Conservation (phyloP, 768 basidiomycete genomes). For the Stropharia rugosoannulata region DNA sequence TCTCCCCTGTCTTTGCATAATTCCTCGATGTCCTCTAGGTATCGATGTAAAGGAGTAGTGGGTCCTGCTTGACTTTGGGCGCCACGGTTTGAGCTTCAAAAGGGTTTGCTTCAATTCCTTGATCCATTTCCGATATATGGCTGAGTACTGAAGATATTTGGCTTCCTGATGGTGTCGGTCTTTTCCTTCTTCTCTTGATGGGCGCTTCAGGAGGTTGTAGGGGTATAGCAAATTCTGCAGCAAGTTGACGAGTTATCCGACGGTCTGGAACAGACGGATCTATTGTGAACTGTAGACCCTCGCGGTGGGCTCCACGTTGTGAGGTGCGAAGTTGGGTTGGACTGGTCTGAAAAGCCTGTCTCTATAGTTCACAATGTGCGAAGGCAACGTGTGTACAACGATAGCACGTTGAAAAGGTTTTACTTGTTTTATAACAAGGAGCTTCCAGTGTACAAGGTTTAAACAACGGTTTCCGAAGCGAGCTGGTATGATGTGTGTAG, state of each 20-base stretch:
- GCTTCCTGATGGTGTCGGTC: too few relatives aligned
- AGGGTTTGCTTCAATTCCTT: too few relatives aligned
- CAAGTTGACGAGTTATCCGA: not conserved
- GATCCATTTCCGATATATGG: too few relatives aligned
- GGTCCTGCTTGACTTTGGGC: not conserved
- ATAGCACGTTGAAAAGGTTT: too few relatives aligned
- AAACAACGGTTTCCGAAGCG: too few relatives aligned
- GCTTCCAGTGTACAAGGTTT: too few relatives aligned
- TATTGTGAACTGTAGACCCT: not conserved
- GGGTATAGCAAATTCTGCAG: not conserved
- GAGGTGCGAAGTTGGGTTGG: not conserved
- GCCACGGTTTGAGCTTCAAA: too few relatives aligned
- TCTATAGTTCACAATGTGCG: not conserved
- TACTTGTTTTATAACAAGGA: too few relatives aligned
- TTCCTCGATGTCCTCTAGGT: not conserved
- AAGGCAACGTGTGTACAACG: too few relatives aligned
- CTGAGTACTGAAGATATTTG: too few relatives aligned
- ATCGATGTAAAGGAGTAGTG: not conserved
- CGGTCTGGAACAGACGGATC: not conserved
- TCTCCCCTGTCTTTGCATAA: not conserved
- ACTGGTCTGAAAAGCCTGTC: not conserved
- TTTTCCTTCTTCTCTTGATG: too few relatives aligned
- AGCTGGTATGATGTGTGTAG: too few relatives aligned
- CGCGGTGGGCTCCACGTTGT: constrained; percentile 3
- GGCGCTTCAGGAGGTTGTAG: not conserved